Conservation (phyloP, 2,329 filamentous ascomycete species). For the Fusarium xylarioides region DNA sequence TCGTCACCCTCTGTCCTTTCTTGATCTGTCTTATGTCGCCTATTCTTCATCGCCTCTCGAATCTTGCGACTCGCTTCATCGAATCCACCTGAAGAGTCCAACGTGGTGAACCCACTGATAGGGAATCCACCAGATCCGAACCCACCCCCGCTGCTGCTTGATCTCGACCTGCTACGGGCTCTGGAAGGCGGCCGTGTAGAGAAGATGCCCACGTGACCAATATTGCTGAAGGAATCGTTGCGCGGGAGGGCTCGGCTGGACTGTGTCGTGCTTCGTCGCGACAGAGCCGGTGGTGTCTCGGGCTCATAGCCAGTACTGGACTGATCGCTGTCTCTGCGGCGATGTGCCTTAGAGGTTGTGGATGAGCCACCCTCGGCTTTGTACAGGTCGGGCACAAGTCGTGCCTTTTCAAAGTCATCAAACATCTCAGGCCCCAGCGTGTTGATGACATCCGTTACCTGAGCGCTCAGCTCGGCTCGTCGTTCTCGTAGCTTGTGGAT, state of each 20-base stretch:
- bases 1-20: slow-evolving; percentile 48
- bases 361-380: slow-evolving; percentile 47
- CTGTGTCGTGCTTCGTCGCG: slow-evolving; percentile 61
- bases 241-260: slow-evolving; percentile 71
- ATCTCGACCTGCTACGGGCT: slow-evolving; percentile 75
- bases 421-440: slow-evolving; percentile 95
- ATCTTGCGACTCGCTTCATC: slow-evolving; percentile 88
- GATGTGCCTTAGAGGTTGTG: slow-evolving; percentile 36
- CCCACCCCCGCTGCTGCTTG: slow-evolving; percentile 72
- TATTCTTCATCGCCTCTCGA: slow-evolving; percentile 79
- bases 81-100: slow-evolving; percentile 75
- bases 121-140: slow-evolving; percentile 70
- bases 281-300: slow-evolving; percentile 53
- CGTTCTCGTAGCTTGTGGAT: slow-evolving; percentile 79
- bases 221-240: slow-evolving; percentile 94
- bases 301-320: slow-evolving; percentile 52
- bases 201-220: slow-evolving; percentile 88
- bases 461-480: slow-evolving; percentile 76
- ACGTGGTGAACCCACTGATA: slow-evolving; percentile 73
- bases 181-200: slow-evolving; percentile 86
- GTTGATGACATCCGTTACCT: slow-evolving; percentile 94
- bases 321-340: slow-evolving; percentile 59
- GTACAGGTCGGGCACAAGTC: slow-evolving; percentile 70
- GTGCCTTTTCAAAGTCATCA: slow-evolving; percentile 87
- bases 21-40: slow-evolving; percentile 63